phyloP scores from a whole-genome alignment of 2,329 filamentous ascomycete genomes.

The Diplodia seriata region DNA sequence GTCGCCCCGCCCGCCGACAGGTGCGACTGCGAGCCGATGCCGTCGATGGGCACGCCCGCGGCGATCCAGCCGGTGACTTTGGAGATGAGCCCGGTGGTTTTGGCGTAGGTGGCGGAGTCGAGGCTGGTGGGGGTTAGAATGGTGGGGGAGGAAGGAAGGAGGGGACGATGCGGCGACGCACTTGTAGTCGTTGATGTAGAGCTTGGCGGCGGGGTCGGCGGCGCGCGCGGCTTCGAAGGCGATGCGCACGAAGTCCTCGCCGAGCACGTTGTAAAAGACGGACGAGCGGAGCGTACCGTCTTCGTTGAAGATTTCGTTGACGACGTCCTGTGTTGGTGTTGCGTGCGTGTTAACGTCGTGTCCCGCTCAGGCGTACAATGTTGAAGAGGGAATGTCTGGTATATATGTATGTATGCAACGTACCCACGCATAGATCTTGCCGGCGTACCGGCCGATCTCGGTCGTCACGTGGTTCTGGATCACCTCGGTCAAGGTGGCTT shows the following conservation, averaged over 20 bases:
- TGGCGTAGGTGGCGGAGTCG: conserved; percentile 65
- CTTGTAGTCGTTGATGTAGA: conserved; percentile 77
- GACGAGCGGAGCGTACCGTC: conserved; percentile 65
- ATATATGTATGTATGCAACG: conserved; percentile 35
- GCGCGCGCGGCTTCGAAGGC: conserved; percentile 73
- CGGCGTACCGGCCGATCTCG: conserved; percentile 66
- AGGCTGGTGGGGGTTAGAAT: conserved; percentile 55
- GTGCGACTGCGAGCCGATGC: conserved; percentile 67
- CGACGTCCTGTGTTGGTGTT: conserved; percentile 55
- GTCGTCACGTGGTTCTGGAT: conserved; percentile 67
- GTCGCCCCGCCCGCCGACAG: conserved; percentile 56
- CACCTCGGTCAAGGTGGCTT: conserved; percentile 59
- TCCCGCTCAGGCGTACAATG: too few relatives aligned
- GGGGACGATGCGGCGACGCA: conserved; percentile 34
- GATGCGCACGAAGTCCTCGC: conserved; percentile 72
- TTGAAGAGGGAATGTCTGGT: too few relatives aligned
- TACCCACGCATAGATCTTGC: conserved; percentile 65
- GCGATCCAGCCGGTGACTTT: conserved; percentile 70
- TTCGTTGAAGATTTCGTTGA: conserved; percentile 70
- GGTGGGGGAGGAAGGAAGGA: background rate
- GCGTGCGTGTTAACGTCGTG: too few relatives aligned
- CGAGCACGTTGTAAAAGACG: conserved; percentile 72
- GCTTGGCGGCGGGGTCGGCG: conserved; percentile 70
- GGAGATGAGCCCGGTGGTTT: conserved; percentile 62
- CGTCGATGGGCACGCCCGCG: conserved; percentile 69